phyloP scores from a whole-genome alignment of 495 filamentous ascomycete genomes.

The Penicillium turbatum region DNA sequence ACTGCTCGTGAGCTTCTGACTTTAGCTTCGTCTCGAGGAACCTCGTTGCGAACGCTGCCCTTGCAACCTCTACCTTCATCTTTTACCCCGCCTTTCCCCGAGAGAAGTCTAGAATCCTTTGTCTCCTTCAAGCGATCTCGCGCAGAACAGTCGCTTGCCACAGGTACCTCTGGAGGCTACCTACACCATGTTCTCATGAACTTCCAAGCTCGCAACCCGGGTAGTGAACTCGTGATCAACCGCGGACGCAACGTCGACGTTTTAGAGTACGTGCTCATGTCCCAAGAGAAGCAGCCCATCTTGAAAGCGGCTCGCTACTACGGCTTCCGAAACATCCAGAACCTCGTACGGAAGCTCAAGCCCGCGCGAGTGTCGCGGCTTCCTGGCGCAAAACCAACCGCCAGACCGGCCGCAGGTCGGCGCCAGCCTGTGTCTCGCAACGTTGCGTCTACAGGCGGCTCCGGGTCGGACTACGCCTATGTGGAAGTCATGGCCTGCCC shows the following conservation, averaged over 20 bases:
- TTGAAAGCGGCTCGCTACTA: constrained; percentile 88
- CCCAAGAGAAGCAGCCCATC: constrained; percentile 50
- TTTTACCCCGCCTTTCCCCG: constrained; percentile 56
- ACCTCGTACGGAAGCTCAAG: constrained; percentile 84
- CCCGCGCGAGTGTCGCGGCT: constrained; percentile 70
- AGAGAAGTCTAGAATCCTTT: constrained; percentile 62
- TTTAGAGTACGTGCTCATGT: constrained; percentile 68
- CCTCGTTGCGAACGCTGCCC: constrained; percentile 67
- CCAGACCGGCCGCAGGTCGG: constrained; percentile 34
- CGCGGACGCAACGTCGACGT: constrained; percentile 88
- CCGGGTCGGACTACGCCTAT: constrained; percentile 68
- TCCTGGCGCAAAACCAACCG: constrained; percentile 58
- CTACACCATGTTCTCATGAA: constrained; percentile 72
- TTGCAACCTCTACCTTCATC: constrained; percentile 43
- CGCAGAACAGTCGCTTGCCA: constrained; percentile 30
- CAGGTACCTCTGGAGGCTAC: constrained; percentile 86
- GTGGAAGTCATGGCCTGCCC: constrained; percentile 99
- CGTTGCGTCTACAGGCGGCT: constrained; percentile 25
- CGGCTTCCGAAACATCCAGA: constrained; percentile 97
- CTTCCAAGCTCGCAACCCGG: constrained; percentile 63
- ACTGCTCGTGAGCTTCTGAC: constrained; percentile 89
- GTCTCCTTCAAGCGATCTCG: constrained; percentile 49
- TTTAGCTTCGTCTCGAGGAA: constrained; percentile 70
- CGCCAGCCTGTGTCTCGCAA: constrained; percentile 35
- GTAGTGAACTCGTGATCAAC: constrained; percentile 60